phyloP scores from a whole-genome alignment of 2,329 filamentous ascomycete species.

The Cadophora sp. region DNA sequence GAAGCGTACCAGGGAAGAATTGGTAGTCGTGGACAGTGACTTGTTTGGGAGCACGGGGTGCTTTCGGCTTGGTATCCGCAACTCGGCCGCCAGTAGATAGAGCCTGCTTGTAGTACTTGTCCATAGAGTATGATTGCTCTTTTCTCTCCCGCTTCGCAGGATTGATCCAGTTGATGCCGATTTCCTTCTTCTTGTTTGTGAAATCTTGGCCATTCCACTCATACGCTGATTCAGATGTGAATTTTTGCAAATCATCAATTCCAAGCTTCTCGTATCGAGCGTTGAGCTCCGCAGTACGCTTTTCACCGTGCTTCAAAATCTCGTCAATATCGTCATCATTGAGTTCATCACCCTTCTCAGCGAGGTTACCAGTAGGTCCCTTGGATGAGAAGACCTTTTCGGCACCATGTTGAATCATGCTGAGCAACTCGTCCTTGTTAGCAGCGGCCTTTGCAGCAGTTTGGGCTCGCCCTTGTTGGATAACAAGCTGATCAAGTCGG shows the following conservation, averaged over 20 bases:
- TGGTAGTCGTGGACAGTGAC: slow-evolving; percentile 94
- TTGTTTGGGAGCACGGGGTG: slow-evolving; percentile 94
- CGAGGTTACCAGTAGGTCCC: slow-evolving; percentile 66
- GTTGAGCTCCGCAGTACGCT: slow-evolving; percentile 87
- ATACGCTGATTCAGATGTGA: slow-evolving; percentile 95
- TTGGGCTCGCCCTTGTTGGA: slow-evolving; percentile 95
- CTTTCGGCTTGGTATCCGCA: slow-evolving; percentile 89
- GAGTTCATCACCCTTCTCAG: slow-evolving; percentile 67
- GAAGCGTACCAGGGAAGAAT: slow-evolving; percentile 86
- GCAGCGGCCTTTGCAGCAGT: slow-evolving; percentile 88
- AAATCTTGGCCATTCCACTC: slow-evolving; percentile 99
- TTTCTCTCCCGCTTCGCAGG: slow-evolving; percentile 98
- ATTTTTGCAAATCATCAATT: slow-evolving; percentile 96
- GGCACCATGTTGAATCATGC: slow-evolving; percentile 99
- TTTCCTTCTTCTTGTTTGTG: slow-evolving; percentile 87
- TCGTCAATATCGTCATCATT: slow-evolving; percentile 89
- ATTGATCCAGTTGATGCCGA: slow-evolving; percentile 96
- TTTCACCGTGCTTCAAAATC: slow-evolving; percentile 85
- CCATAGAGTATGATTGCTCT: slow-evolving; percentile 97
- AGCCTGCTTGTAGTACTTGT: slow-evolving; percentile 96
- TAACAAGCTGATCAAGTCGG: slow-evolving; percentile 94
- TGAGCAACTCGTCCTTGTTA: slow-evolving; percentile 94
- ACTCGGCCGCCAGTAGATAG: slow-evolving; percentile 80
- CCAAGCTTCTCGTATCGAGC: slow-evolving; percentile 96
- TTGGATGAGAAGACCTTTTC: slow-evolving; percentile 87